These are phyloP conservation scores for Aspergillus ibericus DNA, from an alignment of 2,329 filamentous ascomycete species.

Conservation along the genomic window DNA sequence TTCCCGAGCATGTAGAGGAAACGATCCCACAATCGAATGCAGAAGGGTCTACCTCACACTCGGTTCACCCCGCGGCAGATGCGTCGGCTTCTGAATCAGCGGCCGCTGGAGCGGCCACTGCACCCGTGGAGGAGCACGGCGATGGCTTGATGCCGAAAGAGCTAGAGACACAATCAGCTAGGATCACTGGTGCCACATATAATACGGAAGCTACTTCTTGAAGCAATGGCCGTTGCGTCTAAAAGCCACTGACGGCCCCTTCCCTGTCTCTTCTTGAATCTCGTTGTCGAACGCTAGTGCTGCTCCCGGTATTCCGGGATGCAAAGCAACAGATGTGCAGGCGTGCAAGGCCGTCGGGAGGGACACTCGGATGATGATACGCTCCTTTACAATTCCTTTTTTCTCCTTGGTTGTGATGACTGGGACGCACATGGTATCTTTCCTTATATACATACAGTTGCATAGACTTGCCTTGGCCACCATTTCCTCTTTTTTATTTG, in stretches of 20 bases:
- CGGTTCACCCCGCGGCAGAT: slow-evolving; percentile 18
- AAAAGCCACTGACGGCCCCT: background rate
- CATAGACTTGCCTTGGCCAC: slow-evolving; percentile 17
- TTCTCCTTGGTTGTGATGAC: slow-evolving; percentile 11
- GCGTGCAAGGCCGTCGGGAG: background rate
- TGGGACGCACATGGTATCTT: slow-evolving; percentile 15
- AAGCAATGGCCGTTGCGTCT: background rate
- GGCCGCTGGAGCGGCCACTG: slow-evolving; percentile 10
- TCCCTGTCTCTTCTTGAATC: background rate
- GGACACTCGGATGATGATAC: slow-evolving; percentile 16
- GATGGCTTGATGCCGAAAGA: slow-evolving; percentile 33
- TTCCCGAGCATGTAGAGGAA: slow-evolving; percentile 41
- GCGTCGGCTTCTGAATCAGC: slow-evolving; percentile 9
- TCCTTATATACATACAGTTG: slow-evolving; percentile 22
- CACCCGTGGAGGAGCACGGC: slow-evolving; percentile 18
- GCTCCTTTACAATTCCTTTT: slow-evolving; percentile 7
- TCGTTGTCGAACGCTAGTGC: slow-evolving; percentile 3
- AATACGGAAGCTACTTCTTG: slow-evolving; percentile 32
- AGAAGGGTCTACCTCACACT: slow-evolving; percentile 24
- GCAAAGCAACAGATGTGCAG: background rate
- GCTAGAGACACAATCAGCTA: slow-evolving; percentile 38
- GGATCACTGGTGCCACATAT: slow-evolving; percentile 28
- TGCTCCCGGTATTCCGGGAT: background rate
- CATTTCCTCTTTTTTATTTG: slow-evolving; percentile 4
- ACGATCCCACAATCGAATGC: slow-evolving; percentile 17